Base-by-base conservation (phyloP, 257 asterid genomes). In the Gentiana macrophylla region DNA sequence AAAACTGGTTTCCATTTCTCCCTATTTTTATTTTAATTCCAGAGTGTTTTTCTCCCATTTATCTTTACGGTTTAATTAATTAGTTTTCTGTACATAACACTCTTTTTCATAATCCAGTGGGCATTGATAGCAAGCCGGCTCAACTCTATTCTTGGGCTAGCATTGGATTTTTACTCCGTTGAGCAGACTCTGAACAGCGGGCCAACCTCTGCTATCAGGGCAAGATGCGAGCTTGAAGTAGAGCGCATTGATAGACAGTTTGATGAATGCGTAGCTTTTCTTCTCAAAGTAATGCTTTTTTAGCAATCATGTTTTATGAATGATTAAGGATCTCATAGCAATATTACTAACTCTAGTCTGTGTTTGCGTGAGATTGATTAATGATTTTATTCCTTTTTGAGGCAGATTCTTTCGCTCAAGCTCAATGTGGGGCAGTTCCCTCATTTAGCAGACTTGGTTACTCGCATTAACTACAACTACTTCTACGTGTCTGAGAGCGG, bases 341-440 rank as follows among this genome's bases (percentile, higher is more conserved):
- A 24, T 24, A 24, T 24, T 24, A 24, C 24, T 0, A 24, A 24
- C 24, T 24, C 61, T 53, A 5, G 7, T 24, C 36, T 35, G 55
- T 34, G 33, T 55, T 33, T 33, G 37, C 53, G 24, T 24, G 24
- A 24, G 8, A 9, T 62, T 46, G 58, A 2, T 49, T 50, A 44
- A 55, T 60, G 34, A 34, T 64, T 50, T 38, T 45, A 45, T 38
- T 32, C 57, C 11, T 4, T 56, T 32, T 50, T 61, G 72, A 57
- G 73, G 76, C 89, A 90, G 98, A 83, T 92, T 71, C 76, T 85
- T 4, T 92, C 97, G 0, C 86, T 92, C 74, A 92, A 92, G 88
- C 94, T 92, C 63, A 88, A 92, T 13, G 97, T 85, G 36, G 95
- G 98, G 45, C 98, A 92, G 76, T 92, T 92, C 54, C 98, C 98